These are phyloP conservation scores for Phaffia tasmanica DNA, from an alignment of 768 basidiomycete genomes.

Conservation along the genomic window DNA sequence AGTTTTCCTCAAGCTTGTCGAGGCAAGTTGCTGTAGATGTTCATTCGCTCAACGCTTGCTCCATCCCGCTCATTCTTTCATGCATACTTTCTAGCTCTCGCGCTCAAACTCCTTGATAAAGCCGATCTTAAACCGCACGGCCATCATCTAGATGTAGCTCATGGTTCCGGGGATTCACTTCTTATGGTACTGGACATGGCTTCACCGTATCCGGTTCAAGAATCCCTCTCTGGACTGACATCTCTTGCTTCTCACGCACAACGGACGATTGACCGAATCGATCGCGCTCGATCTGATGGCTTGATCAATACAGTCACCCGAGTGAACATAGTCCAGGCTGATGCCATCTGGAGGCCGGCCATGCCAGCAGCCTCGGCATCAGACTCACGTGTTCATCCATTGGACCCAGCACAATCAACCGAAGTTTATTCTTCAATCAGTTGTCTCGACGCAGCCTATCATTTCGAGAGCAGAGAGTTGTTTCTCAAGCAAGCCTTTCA, in stretches of 20 bases:
- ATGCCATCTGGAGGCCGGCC: conserved; percentile 20
- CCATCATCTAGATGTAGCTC: conserved; percentile 55
- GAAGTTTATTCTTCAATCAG: conserved; percentile 46
- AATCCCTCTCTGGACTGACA: conserved; percentile 50
- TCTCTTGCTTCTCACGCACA: conserved; percentile 45
- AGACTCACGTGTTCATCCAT: conserved; percentile 41
- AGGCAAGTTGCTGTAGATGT: conserved; percentile 39
- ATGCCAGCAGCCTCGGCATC: conserved; percentile 27
- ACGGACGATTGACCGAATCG: conserved; percentile 42
- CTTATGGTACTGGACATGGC: conserved; percentile 29
- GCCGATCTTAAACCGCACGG: conserved; percentile 42
- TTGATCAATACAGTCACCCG: background rate
- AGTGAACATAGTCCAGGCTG: conserved; percentile 11
- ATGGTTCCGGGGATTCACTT: conserved; percentile 58
- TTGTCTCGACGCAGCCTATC: conserved; percentile 60
- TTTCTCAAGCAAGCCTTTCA: conserved; percentile 49
- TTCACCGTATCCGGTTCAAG: conserved; percentile 42
- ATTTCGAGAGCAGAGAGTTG: conserved; percentile 47
- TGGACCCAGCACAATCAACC: conserved; percentile 38
- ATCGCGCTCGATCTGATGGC: background rate
- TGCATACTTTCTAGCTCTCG: conserved; percentile 42
- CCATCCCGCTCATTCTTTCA: conserved; percentile 22
- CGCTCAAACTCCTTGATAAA: conserved; percentile 45
- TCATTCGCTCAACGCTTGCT: background rate
- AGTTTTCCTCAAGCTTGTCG: conserved; percentile 52